These are phyloP conservation scores for Neopestalotiopsis sp. DNA, from an alignment of 2,329 filamentous ascomycete species.

Conservation along the genomic window DNA sequence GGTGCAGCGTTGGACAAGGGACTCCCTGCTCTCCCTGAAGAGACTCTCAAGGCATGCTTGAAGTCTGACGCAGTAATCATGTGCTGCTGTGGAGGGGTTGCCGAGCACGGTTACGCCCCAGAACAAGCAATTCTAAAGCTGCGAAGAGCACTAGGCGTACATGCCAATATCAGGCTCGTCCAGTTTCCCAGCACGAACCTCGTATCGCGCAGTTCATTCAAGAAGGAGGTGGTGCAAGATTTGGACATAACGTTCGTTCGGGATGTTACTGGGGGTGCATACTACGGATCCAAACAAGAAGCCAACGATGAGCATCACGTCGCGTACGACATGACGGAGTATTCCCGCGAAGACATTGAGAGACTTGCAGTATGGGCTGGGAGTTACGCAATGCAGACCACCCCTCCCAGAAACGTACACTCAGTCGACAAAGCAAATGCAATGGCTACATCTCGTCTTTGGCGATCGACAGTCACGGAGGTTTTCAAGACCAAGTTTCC, in stretches of 20 bases:
- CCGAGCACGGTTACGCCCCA: background rate
- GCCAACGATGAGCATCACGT: slow-evolving; percentile 42
- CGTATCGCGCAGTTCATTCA: slow-evolving; percentile 46
- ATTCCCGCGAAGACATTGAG: slow-evolving; percentile 73
- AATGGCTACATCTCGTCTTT: slow-evolving; percentile 29
- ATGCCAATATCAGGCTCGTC: background rate
- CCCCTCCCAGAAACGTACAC: slow-evolving; percentile 59
- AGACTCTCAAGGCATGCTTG: background rate
- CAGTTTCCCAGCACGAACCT: background rate
- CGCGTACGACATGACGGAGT: slow-evolving; percentile 74
- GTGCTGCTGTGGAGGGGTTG: background rate
- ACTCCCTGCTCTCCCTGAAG: background rate
- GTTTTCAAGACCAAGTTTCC: slow-evolving; percentile 29
- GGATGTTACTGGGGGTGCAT: slow-evolving; percentile 78
- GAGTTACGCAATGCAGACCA: slow-evolving; percentile 59
- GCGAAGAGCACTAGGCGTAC: background rate
- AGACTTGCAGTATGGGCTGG: slow-evolving; percentile 72
- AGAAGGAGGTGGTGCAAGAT: slow-evolving; percentile 69
- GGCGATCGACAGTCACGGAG: slow-evolving; percentile 26
- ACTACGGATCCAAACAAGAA: slow-evolving; percentile 75
- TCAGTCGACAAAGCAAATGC: slow-evolving; percentile 34
- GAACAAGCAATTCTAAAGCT: background rate
- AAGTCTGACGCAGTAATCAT: background rate
- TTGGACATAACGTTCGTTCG: slow-evolving; percentile 81
- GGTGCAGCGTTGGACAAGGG: background rate